Evolutionary conservation across 1,284 basidiomycete genomes (phyloP).

Genomic region (Phylloboletellus chloephorus): DNA sequence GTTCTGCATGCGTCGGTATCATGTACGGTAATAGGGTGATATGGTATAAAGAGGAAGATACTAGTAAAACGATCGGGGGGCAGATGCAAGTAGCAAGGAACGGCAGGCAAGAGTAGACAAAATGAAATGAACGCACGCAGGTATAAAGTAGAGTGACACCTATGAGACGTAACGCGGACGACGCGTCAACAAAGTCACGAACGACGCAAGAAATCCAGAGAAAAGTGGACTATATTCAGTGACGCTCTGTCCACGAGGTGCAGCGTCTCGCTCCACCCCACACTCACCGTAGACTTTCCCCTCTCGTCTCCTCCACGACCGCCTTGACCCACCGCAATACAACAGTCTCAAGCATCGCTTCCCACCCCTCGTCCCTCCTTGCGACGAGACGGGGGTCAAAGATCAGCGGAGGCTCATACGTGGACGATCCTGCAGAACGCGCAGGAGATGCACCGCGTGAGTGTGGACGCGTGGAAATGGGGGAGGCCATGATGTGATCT

Average conservation of each 20-base stretch:
- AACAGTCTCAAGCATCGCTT: slow-evolving; percentile 64
- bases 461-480: slow-evolving; percentile 18
- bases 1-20: slow-evolving; percentile 7
- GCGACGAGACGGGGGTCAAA: slow-evolving; percentile 76
- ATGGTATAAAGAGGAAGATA: slow-evolving; percentile 9
- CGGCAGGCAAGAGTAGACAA: background rate
- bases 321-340: slow-evolving; percentile 63
- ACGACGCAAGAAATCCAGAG: slow-evolving; percentile 4
- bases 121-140: slow-evolving; percentile 2
- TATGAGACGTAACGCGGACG: slow-evolving; percentile 3
- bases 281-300: slow-evolving; percentile 33
- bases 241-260: background rate
- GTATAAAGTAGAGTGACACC: slow-evolving; percentile 13
- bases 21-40: slow-evolving; percentile 19
- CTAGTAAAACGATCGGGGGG: slow-evolving; percentile 2
- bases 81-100: slow-evolving; percentile 1
- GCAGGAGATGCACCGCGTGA: slow-evolving; percentile 26
- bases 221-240: background rate
- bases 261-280: background rate
- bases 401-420: slow-evolving; percentile 32
- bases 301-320: slow-evolving; percentile 62
- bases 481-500: slow-evolving; percentile 26
- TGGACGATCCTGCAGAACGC: slow-evolving; percentile 7
- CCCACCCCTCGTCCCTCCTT: slow-evolving; percentile 72
- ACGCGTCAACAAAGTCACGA: slow-evolving; percentile 9